Evolutionary conservation across 768 basidiomycete genomes (phyloP).

Genomic region (Galerina marginata): DNA sequence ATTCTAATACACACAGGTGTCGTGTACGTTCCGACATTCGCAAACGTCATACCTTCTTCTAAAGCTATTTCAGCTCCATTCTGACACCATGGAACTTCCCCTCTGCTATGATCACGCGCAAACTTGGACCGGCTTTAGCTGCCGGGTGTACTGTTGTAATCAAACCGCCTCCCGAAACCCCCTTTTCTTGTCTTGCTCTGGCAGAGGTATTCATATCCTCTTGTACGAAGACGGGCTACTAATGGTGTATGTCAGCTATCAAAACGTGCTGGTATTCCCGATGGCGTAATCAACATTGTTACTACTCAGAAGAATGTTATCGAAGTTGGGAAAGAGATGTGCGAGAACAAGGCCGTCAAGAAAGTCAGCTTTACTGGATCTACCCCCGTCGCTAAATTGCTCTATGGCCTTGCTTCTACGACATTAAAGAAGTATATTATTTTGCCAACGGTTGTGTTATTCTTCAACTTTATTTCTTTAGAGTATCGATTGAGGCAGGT

Average conservation of each 20-base stretch:
- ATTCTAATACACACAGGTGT: constrained; percentile 32
- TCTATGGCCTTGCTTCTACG: constrained; percentile 73
- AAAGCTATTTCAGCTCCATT: constrained; percentile 58
- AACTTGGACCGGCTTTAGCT: constrained; percentile 86
- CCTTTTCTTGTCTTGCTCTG: constrained; percentile 89
- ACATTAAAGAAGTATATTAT: constrained; percentile 79
- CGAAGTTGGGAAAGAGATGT: constrained; percentile 94
- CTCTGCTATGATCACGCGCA: constrained; percentile 93
- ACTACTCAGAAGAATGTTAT: constrained; percentile 84
- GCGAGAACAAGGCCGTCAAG: constrained; percentile 82
- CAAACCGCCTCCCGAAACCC: constrained; percentile 95
- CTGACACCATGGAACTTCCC: constrained; percentile 95
- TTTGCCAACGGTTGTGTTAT: not conserved
- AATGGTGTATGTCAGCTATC: constrained; percentile 57
- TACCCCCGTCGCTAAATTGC: constrained; percentile 76
- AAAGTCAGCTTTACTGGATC: constrained; percentile 95
- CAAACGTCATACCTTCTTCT: constrained; percentile 2
- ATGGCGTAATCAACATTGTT: constrained; percentile 94
- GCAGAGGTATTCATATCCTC: constrained; percentile 68
- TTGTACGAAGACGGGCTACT: not conserved
- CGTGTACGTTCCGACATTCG: constrained; percentile 37
- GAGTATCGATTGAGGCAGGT: constrained; percentile 83
- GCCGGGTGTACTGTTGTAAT: constrained; percentile 97
- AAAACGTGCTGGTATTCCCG: constrained; percentile 88
- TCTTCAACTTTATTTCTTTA: constrained; percentile 21